phyloP scores from a whole-genome alignment of 2,329 filamentous ascomycete species.

The Epichloe gansuensis region DNA sequence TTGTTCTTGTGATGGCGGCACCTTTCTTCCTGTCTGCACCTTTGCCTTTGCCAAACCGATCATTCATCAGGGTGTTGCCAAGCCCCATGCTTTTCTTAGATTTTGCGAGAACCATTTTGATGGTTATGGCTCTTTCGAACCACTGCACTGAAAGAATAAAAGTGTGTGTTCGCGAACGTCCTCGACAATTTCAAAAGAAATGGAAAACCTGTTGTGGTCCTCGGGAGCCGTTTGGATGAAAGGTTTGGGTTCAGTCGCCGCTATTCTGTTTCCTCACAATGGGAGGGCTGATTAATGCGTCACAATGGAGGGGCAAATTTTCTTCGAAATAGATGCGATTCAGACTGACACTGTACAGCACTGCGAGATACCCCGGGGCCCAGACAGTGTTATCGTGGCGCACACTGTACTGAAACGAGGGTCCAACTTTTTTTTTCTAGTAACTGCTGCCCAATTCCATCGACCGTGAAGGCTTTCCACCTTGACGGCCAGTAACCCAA shows the following conservation, averaged over 20 bases:
- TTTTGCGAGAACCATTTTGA: slow-evolving; percentile 58
- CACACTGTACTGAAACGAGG: slow-evolving; percentile 13
- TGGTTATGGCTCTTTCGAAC: slow-evolving; percentile 5
- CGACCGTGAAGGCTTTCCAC: slow-evolving; percentile 6
- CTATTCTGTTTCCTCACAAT: neutral
- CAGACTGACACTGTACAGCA: slow-evolving; percentile 17
- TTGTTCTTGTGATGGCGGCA: slow-evolving; percentile 49
- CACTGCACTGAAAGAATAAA: neutral
- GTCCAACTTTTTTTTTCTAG: slow-evolving; percentile 16
- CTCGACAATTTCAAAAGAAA: neutral
- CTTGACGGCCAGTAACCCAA: neutral
- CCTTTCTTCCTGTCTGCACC: slow-evolving; percentile 67
- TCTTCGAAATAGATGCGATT: slow-evolving; percentile 13
- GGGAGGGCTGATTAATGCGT: slow-evolving; percentile 26
- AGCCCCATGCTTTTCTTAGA: slow-evolving; percentile 91
- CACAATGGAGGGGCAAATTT: slow-evolving; percentile 39
- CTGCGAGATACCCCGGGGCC: fast-evolving
- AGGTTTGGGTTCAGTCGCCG: neutral
- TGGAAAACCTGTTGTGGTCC: neutral
- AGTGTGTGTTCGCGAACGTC: neutral
- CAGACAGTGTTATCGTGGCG: slow-evolving; percentile 18
- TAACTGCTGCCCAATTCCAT: slow-evolving; percentile 12
- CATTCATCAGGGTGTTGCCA: slow-evolving; percentile 97
- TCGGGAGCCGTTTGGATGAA: neutral
- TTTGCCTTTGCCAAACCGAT: slow-evolving; percentile 91